Percentiles rank a stretch among this genome's conserved stretches.
Conservation (phyloP, 352 stramenopile species). For the Hyaloperonospora brassicae region DNA sequence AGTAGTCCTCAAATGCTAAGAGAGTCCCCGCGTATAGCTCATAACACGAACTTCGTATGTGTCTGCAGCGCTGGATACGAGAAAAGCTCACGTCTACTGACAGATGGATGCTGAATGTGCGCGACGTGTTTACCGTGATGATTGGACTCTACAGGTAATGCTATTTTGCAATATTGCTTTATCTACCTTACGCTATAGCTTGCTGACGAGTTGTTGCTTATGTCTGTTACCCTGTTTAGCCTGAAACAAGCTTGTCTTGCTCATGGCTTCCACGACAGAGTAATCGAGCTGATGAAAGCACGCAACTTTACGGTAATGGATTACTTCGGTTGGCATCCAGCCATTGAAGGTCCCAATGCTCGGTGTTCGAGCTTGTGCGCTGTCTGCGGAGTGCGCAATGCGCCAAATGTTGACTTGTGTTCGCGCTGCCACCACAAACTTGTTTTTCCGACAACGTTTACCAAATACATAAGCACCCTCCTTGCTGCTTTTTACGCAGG, state of each 20-base stretch:
- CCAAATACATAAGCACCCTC: constrained; percentile 67
- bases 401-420: constrained; percentile 49
- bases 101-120: constrained; percentile 50
- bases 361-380: constrained; percentile 65
- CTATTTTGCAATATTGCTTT: background rate
- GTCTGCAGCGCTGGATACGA: constrained; percentile 56
- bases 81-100: constrained; percentile 48
- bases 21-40: background rate
- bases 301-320: constrained; percentile 68
- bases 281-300: constrained; percentile 44
- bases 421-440: constrained; percentile 48
- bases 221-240: constrained; percentile 16
- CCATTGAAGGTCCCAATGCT: constrained; percentile 61
- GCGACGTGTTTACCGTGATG: constrained; percentile 71
- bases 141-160: constrained; percentile 65
- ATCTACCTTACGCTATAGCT: background rate
- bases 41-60: constrained; percentile 3
- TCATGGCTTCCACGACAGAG: constrained; percentile 44
- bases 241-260: constrained; percentile 57
- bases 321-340: constrained; percentile 74
- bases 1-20: background rate
- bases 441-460: constrained; percentile 65
- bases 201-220: constrained; percentile 1
- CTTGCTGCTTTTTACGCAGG: constrained; percentile 68
- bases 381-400: constrained; percentile 66